A percentile compares a stretch with the other conserved stretches of the same genome.
These are phyloP conservation scores for Dactylellina parvicollis DNA, from an alignment of 2,329 filamentous ascomycete species.

Conservation along the genomic window DNA sequence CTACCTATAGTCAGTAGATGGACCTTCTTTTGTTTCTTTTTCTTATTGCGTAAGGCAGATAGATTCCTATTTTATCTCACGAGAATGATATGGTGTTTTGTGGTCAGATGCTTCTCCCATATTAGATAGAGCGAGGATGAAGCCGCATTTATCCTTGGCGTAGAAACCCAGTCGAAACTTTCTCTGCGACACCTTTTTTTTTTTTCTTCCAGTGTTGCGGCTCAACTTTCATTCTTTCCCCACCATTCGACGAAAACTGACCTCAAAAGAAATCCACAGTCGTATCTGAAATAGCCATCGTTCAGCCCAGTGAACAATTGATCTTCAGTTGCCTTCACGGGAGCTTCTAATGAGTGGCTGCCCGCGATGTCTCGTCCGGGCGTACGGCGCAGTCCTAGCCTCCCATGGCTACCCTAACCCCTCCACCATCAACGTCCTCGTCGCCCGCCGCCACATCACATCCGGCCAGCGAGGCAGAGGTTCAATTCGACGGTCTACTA, in stretches of 20 bases:
- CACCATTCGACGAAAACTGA: slow-evolving; percentile 1
- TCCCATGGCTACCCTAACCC: slow-evolving; percentile 39
- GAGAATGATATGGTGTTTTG: slow-evolving; percentile 46
- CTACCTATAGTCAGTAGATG: slow-evolving; percentile 3
- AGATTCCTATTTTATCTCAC: slow-evolving; percentile 34
- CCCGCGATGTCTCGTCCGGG: slow-evolving; percentile 45
- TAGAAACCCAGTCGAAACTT: background rate
- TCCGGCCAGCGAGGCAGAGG: slow-evolving; percentile 8
- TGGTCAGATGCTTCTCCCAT: background rate
- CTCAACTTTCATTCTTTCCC: slow-evolving; percentile 4
- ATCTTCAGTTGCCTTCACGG: too few relatives aligned
- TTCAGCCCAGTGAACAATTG: too few relatives aligned
- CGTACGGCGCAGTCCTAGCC: slow-evolving; percentile 45
- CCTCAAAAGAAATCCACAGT: too few relatives aligned
- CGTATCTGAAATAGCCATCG: background rate
- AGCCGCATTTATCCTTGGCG: slow-evolving; percentile 31
- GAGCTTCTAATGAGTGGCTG: slow-evolving; percentile 34
- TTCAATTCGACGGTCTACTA: slow-evolving; percentile 13
- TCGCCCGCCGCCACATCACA: slow-evolving; percentile 34
- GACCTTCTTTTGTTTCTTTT: slow-evolving; percentile 9
- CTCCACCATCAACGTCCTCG: slow-evolving; percentile 20
- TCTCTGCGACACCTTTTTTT: background rate
- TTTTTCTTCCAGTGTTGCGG: slow-evolving; percentile 6
- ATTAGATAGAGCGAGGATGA: too few relatives aligned
- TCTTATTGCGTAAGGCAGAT: slow-evolving; percentile 31